Evolutionary conservation across 495 filamentous ascomycete genomes (phyloP), one percentile per base, ranked within the genome.

Genomic region (Evernia prunastri): DNA sequence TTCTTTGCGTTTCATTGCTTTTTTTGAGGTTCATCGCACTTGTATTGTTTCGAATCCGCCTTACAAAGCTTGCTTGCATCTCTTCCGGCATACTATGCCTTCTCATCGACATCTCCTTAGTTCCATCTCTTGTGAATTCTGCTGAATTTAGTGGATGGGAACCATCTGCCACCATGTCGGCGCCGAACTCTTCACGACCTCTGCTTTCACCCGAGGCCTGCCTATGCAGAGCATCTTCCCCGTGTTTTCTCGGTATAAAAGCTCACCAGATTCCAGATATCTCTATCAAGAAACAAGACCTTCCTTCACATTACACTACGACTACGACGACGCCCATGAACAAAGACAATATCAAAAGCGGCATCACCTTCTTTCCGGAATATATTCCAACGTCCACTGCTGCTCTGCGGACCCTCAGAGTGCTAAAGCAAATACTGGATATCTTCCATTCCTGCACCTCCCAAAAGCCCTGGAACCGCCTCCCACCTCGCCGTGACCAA

Each of bases 1-100:
- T 33, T 54, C 29, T 33, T 54, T 54, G 51, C 17, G 51, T 33
- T 54, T 54, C 51, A 33, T 54, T 39, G 4, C 49, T 53, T 18
- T 3, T 53, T 31, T 18, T 18, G 51, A 53, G 13, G 27, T 23
- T 47, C 43, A 47, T 10, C 20, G 43, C 23, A 49, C 9, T 49
- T 13, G n/a, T 27, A 53, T 54, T 20, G 29, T 54, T 20, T 54
- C 51, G n/a, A n/a, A n/a, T n/a, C n/a, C n/a, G 17, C 17, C 51
- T 54, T 3, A 54, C 15, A 20, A 6, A 54, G 1, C 5, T 17
- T 54, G 33, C 29, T 31, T 31, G 17, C 12, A 11, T 54, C 51
- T 33, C 27, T 29, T 7, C 33, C 27, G 33, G 29, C 15, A 8
- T 33, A 51, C 51, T 4, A 18, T 33, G 29, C 51, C 29, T 0